phyloP scores from a whole-genome alignment of 2,329 filamentous ascomycete genomes.

The Madurella fahalii region DNA sequence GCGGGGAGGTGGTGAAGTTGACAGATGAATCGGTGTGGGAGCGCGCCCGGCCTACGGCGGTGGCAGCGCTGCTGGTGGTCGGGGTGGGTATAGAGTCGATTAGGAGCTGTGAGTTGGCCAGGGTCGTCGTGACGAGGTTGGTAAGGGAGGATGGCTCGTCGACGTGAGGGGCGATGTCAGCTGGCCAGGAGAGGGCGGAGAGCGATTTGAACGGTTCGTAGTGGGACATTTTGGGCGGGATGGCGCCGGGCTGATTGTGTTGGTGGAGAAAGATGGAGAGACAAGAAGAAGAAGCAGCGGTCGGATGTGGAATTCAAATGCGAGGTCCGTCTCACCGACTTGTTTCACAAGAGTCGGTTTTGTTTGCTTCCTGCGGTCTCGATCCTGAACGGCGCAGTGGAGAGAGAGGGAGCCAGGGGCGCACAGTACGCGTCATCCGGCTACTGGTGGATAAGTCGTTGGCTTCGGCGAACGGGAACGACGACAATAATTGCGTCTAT shows the following conservation, averaged over 20 bases:
- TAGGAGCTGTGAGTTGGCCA: conserved; percentile 23
- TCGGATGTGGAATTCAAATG: no score
- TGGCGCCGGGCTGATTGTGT: neutral
- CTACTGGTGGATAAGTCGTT: no score
- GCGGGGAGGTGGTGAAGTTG: conserved; percentile 38
- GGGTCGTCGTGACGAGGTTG: conserved; percentile 19
- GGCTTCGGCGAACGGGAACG: no score
- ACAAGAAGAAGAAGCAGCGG: no score
- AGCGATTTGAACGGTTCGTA: conserved; percentile 27
- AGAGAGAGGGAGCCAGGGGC: no score
- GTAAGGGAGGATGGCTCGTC: conserved; percentile 3
- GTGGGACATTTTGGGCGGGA: conserved; percentile 12
- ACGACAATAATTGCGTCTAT: no score
- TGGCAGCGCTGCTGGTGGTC: conserved; percentile 14
- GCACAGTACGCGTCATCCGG: no score
- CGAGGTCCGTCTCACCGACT: no score
- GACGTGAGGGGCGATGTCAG: conserved; percentile 9
- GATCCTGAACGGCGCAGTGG: no score
- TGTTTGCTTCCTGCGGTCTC: no score
- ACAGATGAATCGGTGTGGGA: conserved; percentile 54
- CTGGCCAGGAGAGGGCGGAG: conserved; percentile 21
- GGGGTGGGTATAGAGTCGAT: conserved; percentile 26
- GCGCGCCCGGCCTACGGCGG: conserved; percentile 45
- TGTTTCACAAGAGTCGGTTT: no score
- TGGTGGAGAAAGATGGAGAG: neutral